These are phyloP conservation scores for Hortiboletus campestris DNA, from an alignment of 768 basidiomycete species.

Conservation along the genomic window DNA sequence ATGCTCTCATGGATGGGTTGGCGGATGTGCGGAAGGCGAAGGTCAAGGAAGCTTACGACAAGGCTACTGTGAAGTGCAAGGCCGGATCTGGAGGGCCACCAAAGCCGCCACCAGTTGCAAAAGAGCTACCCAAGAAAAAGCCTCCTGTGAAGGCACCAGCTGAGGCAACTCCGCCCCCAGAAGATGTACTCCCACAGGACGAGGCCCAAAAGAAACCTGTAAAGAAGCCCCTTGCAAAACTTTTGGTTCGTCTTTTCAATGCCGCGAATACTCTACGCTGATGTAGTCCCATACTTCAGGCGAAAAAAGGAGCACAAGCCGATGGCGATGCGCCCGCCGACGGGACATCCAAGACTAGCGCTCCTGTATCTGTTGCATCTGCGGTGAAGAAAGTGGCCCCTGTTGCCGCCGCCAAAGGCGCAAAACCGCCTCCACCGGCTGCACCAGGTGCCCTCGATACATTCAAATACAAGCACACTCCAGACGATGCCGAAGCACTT, in stretches of 20 bases:
- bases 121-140: constrained; percentile 39
- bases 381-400: constrained; percentile 46
- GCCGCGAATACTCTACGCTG: not conserved
- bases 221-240: constrained; percentile 52
- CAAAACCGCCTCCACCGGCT: constrained; percentile 49
- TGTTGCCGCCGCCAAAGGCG: constrained; percentile 38
- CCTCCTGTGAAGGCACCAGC: constrained; percentile 32
- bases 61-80: constrained; percentile 89
- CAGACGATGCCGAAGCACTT: constrained; percentile 87
- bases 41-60: constrained; percentile 91
- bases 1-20: constrained; percentile 79
- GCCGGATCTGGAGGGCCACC: constrained; percentile 54
- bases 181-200: constrained; percentile 26
- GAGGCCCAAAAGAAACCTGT: constrained; percentile 41
- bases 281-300: constrained; percentile 28
- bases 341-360: constrained; percentile 18
- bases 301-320: constrained; percentile 50
- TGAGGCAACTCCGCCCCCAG: constrained; percentile 6
- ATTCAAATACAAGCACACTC: constrained; percentile 87
- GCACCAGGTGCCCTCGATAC: constrained; percentile 65
- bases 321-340: constrained; percentile 25
- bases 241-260: constrained; percentile 34
- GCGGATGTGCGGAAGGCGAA: constrained; percentile 87
- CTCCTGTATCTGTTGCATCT: constrained; percentile 30
- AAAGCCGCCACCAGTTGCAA: constrained; percentile 33